Base-by-base conservation (phyloP, 345 rosid species). In the Anacardium occidentale region DNA sequence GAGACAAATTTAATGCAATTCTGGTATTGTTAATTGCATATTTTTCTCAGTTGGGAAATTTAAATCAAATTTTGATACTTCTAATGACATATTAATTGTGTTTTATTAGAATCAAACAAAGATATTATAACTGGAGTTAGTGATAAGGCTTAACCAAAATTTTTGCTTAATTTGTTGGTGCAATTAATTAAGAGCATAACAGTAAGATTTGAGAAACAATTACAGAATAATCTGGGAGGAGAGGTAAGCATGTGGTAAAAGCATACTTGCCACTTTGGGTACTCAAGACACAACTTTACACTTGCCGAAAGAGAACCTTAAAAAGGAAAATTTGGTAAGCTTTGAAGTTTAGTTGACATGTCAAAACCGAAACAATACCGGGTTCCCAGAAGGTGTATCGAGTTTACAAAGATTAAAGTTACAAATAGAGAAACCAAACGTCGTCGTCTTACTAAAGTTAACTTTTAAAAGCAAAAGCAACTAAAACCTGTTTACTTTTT, bases 221-320 rank as follows among this genome's bases (percentile, higher is more conserved):
- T 3, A 57, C 48, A 18, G 48, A 24, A 66, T 45, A 50, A 22
- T 1, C 8, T 37, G 42, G 8, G 7, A 5, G 7, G 40, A 37
- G 40, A 5, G 5, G 40, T 4, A 34, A 1, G 53, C 20, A 50
- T 18, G 58, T 9, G 42, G 40, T 40, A 2, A 45, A 54, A 54
- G 58, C 64, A 69, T 44, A 69, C 26, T 26, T 59, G 55, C 45
- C 62, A 24, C 6, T 42, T 67, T 52, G 2, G 68, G 17, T n/a
- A 14, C 53, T 48, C n/a, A n/a, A n/a, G 29, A 42, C 9, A n/a
- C 0, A 21, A 50, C 13, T 20, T 13, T 53, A 68, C 66, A 29
- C 53, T 20, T 59, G 8, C 66, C 53, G 37, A 70, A 74, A 74
- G 70, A 7, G 66, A 74, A 20, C 12, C 29, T 26, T 10, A 11